Conservation (phyloP, 169 alveolate species). For the Eimeria maxima region DNA sequence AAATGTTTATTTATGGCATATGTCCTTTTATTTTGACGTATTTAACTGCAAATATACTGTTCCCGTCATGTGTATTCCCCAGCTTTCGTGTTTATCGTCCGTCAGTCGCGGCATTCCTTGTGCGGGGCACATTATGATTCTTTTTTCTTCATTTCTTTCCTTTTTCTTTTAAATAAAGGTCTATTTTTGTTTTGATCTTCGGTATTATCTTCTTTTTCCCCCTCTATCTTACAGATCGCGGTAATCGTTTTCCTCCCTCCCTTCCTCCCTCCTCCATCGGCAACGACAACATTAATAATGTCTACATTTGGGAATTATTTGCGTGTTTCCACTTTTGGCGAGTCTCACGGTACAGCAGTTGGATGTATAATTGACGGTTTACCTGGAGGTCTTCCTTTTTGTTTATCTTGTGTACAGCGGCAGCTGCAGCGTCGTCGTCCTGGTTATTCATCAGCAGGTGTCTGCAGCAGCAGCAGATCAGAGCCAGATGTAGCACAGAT, state of each 20-base stretch:
- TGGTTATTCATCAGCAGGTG: slow-evolving; percentile 77
- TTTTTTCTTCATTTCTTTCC: background rate
- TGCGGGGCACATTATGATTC: background rate
- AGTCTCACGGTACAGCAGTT: slow-evolving; percentile 89
- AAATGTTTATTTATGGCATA: background rate
- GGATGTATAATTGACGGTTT: slow-evolving; percentile 92
- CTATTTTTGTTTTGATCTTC: too few relatives aligned
- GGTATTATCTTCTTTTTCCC: too few relatives aligned
- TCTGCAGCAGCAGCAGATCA: slow-evolving; percentile 72
- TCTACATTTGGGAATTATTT: slow-evolving; percentile 87
- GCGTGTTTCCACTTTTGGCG: slow-evolving; percentile 91
- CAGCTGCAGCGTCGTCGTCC: slow-evolving; percentile 89
- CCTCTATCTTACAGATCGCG: too few relatives aligned
- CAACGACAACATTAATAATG: slow-evolving; percentile 82
- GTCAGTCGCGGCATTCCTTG: background rate
- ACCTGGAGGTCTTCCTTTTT: slow-evolving; percentile 87
- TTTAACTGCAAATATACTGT: background rate
- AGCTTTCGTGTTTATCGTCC: background rate
- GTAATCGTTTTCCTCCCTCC: too few relatives aligned
- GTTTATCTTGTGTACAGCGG: slow-evolving; percentile 82
- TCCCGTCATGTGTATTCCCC: background rate
- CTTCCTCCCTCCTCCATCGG: too few relatives aligned
- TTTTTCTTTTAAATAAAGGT: background rate
- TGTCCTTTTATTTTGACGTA: background rate
- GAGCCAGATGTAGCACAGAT: slow-evolving; percentile 86